These are phyloP conservation scores for Pleurotus tuber-regium DNA, from an alignment of 768 basidiomycete genomes.

Conservation along the genomic window DNA sequence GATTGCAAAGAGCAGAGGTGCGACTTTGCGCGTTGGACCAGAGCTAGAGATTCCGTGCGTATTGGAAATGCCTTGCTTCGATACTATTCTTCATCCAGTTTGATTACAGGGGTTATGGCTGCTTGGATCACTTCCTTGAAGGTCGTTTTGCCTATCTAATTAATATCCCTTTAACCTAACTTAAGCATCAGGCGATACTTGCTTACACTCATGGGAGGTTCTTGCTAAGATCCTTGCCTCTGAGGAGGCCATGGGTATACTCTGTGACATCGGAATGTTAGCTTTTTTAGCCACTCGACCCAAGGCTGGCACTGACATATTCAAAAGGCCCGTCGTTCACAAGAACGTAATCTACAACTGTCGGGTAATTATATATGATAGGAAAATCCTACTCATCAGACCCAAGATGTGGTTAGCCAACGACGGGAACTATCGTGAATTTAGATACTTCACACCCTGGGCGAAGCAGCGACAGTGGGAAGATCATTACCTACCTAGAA, in stretches of 20 bases:
- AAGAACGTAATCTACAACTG: slow-evolving; percentile 99
- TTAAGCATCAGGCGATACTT: slow-evolving; percentile 77
- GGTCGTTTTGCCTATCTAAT: slow-evolving; percentile 41
- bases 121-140: slow-evolving; percentile 96
- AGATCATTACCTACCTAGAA: slow-evolving; percentile 88
- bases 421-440: slow-evolving; percentile 93
- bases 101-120: slow-evolving; percentile 85
- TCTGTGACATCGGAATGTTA: slow-evolving; percentile 97
- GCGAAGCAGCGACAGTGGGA: slow-evolving; percentile 85
- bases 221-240: slow-evolving; percentile 86
- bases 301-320: neutral
- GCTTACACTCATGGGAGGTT: slow-evolving; percentile 97
- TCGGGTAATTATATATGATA: slow-evolving; percentile 83
- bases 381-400: slow-evolving; percentile 88
- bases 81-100: neutral
- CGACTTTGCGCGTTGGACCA: slow-evolving; percentile 90
- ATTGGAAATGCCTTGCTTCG: too few relatives aligned
- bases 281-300: slow-evolving; percentile 21
- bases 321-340: slow-evolving; percentile 89
- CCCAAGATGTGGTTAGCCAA: slow-evolving; percentile 99
- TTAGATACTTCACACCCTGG: slow-evolving; percentile 95
- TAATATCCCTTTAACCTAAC: slow-evolving; percentile 2
- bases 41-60: slow-evolving; percentile 92
- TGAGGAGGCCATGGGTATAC: slow-evolving; percentile 76
- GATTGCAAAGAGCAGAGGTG: slow-evolving; percentile 86